phyloP scores from a whole-genome alignment of 1,284 basidiomycete genomes.

The Leccinum solheimii region DNA sequence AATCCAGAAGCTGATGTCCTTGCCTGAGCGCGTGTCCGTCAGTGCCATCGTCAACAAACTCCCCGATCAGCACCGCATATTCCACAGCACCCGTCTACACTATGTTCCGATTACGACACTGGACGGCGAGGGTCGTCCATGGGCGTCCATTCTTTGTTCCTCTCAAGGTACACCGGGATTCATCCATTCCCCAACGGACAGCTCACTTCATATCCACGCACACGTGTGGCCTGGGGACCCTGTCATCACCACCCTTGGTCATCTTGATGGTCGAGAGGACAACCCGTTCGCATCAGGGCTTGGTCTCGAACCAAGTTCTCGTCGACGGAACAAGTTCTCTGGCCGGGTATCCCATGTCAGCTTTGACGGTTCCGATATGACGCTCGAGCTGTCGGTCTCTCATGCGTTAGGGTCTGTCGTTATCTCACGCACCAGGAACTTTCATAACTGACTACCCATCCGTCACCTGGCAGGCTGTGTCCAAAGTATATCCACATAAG shows the following conservation, averaged over 20 bases:
- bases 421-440: neutral
- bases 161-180: slow-evolving; percentile 41
- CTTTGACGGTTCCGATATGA: slow-evolving; percentile 14
- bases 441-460: neutral
- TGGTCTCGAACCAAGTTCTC: slow-evolving; percentile 56
- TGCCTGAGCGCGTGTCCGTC: slow-evolving; percentile 26
- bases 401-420: slow-evolving; percentile 53
- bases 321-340: slow-evolving; percentile 63
- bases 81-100: slow-evolving; percentile 38
- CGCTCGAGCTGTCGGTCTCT: slow-evolving; percentile 45
- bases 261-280: slow-evolving; percentile 1
- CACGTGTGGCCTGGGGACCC: slow-evolving; percentile 59
- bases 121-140: slow-evolving; percentile 39
- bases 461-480: slow-evolving; percentile 38
- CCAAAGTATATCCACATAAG: slow-evolving; percentile 64
- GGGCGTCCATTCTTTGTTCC: slow-evolving; percentile 40
- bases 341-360: slow-evolving; percentile 42
- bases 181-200: slow-evolving; percentile 43
- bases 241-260: slow-evolving; percentile 39
- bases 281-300: slow-evolving; percentile 52
- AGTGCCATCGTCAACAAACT: slow-evolving; percentile 32
- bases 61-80: slow-evolving; percentile 39
- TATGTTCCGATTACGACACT: slow-evolving; percentile 42
- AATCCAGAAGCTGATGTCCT: slow-evolving; percentile 34
- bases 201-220: slow-evolving; percentile 43